A percentile compares a stretch with the other conserved stretches of the same genome.
Conservation (phyloP, 1,284 basidiomycete genomes). For the Stygiomarasmius scandens region DNA sequence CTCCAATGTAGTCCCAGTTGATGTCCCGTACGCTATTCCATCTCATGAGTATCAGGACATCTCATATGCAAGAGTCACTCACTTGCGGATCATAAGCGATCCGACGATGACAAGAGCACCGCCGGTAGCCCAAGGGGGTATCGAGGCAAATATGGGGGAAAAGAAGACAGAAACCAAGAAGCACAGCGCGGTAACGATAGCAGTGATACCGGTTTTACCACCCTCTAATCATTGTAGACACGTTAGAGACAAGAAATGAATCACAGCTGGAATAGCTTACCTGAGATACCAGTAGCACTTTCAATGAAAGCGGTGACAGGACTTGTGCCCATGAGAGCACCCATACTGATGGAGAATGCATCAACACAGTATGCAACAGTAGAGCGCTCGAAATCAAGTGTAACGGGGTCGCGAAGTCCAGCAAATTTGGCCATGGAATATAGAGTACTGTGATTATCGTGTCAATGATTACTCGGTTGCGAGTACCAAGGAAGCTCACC, state of each 20-base stretch:
- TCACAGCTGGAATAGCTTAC: conserved; percentile 36
- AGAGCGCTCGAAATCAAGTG: conserved; percentile 86
- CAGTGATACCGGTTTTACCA: conserved; percentile 86
- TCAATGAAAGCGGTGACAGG: conserved; percentile 90
- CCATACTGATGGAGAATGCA: conserved; percentile 81
- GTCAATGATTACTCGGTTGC: background rate
- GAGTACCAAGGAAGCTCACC: conserved; percentile 25
- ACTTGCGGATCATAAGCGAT: conserved; percentile 88
- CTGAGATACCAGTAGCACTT: conserved; percentile 76
- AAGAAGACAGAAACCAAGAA: conserved; percentile 92
- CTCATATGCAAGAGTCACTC: no score
- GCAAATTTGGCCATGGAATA: conserved; percentile 94
- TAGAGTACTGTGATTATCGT: conserved; percentile 64
- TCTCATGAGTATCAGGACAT: no score
- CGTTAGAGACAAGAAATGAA: background rate
- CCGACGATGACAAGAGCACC: conserved; percentile 87
- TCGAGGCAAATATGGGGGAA: conserved; percentile 86
- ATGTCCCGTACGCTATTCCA: conserved; percentile 79
- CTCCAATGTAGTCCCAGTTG: conserved; percentile 89
- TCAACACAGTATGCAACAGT: conserved; percentile 86
- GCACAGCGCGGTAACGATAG: conserved; percentile 71
- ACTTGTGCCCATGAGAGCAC: conserved; percentile 82
- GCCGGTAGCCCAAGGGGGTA: conserved; percentile 88
- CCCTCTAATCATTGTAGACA: conserved; percentile 63
- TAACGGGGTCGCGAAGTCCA: conserved; percentile 83